Percentiles rank a stretch among this genome's conserved stretches.
phyloP scores from a whole-genome alignment of 108 stramenopile genomes.

The Fistulifera pelliculosa region DNA sequence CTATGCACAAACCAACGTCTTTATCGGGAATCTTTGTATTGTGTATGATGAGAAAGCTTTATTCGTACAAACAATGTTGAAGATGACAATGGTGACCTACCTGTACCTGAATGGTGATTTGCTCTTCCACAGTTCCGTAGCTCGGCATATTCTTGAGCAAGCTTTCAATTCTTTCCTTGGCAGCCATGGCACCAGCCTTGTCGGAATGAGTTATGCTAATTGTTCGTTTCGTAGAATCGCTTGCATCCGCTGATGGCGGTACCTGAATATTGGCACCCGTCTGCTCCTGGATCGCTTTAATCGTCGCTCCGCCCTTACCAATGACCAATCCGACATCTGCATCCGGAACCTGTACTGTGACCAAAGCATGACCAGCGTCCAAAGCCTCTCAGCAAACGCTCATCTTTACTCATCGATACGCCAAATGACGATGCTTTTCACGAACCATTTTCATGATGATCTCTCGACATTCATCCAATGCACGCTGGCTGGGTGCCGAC shows the following conservation, averaged over 20 bases:
- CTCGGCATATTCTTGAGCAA: conserved; percentile 21
- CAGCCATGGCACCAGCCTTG: conserved; percentile 59
- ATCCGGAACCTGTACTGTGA: conserved; percentile 77
- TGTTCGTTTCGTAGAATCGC: conserved; percentile 51
- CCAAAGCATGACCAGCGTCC: conserved; percentile 57
- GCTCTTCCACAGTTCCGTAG: conserved; percentile 17
- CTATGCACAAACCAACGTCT: conserved; percentile 88
- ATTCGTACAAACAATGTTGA: not conserved
- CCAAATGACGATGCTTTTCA: conserved; percentile 4
- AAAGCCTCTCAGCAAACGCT: conserved; percentile 61
- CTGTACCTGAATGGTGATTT: conserved; percentile 53
- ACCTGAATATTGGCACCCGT: conserved; percentile 91
- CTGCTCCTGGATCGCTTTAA: conserved; percentile 85
- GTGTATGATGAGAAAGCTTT: not conserved
- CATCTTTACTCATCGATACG: conserved; percentile 11
- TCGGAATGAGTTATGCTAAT: conserved; percentile 79
- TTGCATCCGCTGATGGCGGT: conserved; percentile 30
- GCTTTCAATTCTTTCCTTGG: conserved; percentile 40
- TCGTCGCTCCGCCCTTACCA: conserved; percentile 91
- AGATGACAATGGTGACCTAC: conserved; percentile 26
- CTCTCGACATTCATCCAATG: conserved; percentile 61
- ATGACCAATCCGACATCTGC: conserved; percentile 94
- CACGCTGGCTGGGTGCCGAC: conserved; percentile 51
- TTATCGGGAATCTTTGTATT: conserved; percentile 15
- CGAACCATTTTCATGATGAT: conserved; percentile 77